These are phyloP conservation scores for Bidens hawaiensis DNA, from an alignment of 140 eudicot genomes.

Conservation along the genomic window DNA sequence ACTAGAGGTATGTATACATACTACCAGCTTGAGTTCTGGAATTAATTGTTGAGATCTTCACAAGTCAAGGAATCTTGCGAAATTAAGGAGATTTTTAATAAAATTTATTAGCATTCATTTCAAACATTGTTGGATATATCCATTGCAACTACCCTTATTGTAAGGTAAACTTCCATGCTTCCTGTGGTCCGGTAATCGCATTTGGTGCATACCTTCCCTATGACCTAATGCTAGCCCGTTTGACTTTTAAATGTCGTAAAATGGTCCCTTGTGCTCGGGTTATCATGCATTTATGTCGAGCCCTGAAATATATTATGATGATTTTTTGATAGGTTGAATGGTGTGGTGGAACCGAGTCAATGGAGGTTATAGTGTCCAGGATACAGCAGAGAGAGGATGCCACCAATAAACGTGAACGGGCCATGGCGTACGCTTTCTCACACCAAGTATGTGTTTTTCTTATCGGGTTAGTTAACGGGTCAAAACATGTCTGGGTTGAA, in stretches of 20 bases:
- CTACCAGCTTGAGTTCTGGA: background rate
- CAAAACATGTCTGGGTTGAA: background rate
- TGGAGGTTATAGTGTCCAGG: constrained; percentile 48
- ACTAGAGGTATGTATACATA: constrained; percentile 48
- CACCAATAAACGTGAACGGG: constrained; percentile 57
- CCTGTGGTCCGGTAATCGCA: constrained; percentile 21
- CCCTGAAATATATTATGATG: background rate
- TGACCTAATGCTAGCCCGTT: constrained; percentile 5
- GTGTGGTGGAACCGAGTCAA: constrained; percentile 53
- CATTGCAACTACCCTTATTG: constrained; percentile 11
- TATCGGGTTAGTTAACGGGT: background rate
- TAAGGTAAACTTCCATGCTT: constrained; percentile 18
- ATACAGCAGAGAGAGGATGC: constrained; percentile 66
- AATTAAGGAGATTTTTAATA: too few relatives aligned
- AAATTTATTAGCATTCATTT: constrained; percentile 13
- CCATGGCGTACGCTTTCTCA: constrained; percentile 70
- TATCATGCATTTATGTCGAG: background rate
- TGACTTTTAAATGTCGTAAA: background rate
- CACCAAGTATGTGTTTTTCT: constrained; percentile 45
- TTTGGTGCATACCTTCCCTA: constrained; percentile 3
- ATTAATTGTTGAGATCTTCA: background rate
- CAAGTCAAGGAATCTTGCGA: too few relatives aligned
- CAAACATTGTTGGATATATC: constrained; percentile 10
- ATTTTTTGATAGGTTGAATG: constrained; percentile 55
- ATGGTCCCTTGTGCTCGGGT: constrained; percentile 3